These are phyloP conservation scores for Brassica carinata DNA, from an alignment of 345 rosid species.

Conservation along the genomic window DNA sequence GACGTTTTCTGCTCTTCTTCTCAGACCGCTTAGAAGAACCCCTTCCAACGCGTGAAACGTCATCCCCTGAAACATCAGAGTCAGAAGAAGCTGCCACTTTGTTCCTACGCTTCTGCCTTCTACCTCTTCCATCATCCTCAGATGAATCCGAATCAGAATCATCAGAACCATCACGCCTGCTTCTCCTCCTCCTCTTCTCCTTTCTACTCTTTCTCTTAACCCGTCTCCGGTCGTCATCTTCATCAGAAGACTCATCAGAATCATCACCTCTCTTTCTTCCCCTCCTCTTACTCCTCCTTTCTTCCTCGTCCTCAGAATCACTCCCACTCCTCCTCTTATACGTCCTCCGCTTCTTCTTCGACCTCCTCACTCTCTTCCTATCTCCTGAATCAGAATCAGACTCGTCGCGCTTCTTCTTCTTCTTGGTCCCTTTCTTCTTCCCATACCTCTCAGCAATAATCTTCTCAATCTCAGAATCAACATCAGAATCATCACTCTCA, in stretches of 20 bases:
- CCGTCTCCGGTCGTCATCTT: constrained; percentile 35
- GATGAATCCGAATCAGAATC: constrained; percentile 38
- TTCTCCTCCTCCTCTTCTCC: constrained; percentile 68
- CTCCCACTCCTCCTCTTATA: constrained; percentile 55
- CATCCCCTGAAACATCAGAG: constrained; percentile 43
- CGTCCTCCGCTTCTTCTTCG: constrained; percentile 66
- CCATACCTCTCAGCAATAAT: constrained; percentile 77
- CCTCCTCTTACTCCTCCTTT: constrained; percentile 48
- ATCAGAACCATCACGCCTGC: constrained; percentile 37
- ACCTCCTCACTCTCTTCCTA: constrained; percentile 76
- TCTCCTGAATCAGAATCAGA: constrained; percentile 48
- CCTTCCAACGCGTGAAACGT: constrained; percentile 63
- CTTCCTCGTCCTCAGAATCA: constrained; percentile 68
- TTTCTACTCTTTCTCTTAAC: constrained; percentile 55
- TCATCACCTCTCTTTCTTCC: constrained; percentile 53
- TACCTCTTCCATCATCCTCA: constrained; percentile 26
- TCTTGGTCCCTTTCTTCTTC: constrained; percentile 69
- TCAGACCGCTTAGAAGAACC: constrained; percentile 54
- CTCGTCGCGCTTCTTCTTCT: constrained; percentile 48
- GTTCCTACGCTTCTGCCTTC: constrained; percentile 52
- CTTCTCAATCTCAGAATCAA: constrained; percentile 86
- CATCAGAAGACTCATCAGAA: constrained; percentile 39
- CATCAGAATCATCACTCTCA: constrained; percentile 83
- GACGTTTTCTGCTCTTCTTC: constrained; percentile 64
- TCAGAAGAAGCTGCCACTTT: constrained; percentile 61